phyloP scores from a whole-genome alignment of 768 basidiomycete genomes.

The Kwoniella europaea region DNA sequence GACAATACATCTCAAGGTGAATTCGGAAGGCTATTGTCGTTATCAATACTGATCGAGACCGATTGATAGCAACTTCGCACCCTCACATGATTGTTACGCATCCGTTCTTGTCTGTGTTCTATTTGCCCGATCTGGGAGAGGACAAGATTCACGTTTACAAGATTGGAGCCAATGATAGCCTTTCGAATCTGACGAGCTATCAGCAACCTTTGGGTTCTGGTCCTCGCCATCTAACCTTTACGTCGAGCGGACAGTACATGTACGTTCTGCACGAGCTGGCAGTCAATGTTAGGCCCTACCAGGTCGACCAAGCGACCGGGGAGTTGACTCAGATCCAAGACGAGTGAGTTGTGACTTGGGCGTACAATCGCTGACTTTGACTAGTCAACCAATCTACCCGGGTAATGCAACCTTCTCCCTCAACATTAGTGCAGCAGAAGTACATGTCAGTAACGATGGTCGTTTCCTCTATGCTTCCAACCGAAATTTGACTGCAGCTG shows the following conservation, averaged over 20 bases:
- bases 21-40: not conserved
- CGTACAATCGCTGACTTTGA: not conserved
- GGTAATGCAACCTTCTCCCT: constrained; percentile 10
- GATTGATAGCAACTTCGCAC: constrained; percentile 7
- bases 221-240: constrained; percentile 10
- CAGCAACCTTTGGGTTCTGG: constrained; percentile 15
- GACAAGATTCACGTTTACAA: constrained; percentile 8
- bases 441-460: constrained; percentile 15
- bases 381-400: constrained; percentile 17
- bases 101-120: constrained; percentile 12
- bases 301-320: constrained; percentile 9
- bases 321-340: constrained; percentile 12
- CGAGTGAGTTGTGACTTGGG: constrained; percentile 1
- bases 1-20: constrained; percentile 17
- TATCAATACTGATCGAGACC: too few species aligned
- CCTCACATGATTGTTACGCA: constrained; percentile 15
- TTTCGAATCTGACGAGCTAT: constrained; percentile 5
- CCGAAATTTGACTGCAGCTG: constrained; percentile 6
- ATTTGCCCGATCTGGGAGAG: constrained; percentile 13
- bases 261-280: constrained; percentile 14
- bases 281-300: constrained; percentile 15
- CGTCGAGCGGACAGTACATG: constrained; percentile 13
- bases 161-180: constrained; percentile 9
- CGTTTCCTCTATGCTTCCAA: constrained; percentile 17
- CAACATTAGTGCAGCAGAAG: constrained; percentile 16